Evolutionary conservation across 2,329 filamentous ascomycete genomes (phyloP).

Genomic region (Raffaelea ambrosiae): DNA sequence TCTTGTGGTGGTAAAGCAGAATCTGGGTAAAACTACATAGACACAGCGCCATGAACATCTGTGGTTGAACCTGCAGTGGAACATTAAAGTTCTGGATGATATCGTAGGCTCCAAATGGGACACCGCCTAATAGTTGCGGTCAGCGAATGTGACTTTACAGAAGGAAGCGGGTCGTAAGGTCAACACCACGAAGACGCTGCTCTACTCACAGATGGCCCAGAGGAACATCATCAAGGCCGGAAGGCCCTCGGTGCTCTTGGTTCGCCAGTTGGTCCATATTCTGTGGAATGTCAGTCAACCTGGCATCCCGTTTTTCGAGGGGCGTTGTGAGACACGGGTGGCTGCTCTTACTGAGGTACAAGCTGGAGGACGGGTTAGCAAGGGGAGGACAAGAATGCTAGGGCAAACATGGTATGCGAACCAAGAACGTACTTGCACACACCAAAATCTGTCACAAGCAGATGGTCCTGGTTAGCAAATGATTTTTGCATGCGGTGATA

Average conservation of each 20-base stretch:
- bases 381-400: slow-evolving; percentile 13
- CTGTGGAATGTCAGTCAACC: not conserved
- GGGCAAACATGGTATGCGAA: slow-evolving; percentile 5
- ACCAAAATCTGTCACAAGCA: slow-evolving; percentile 24
- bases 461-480: not conserved
- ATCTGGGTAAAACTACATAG: slow-evolving; percentile 30
- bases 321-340: too few species aligned
- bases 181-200: not conserved
- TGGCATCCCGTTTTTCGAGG: not conserved
- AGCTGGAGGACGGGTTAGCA: not conserved
- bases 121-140: slow-evolving; percentile 21
- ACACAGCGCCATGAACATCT: slow-evolving; percentile 29
- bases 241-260: slow-evolving; percentile 52
- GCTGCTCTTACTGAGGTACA: not conserved
- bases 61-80: slow-evolving; percentile 34
- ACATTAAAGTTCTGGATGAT: slow-evolving; percentile 33
- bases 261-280: slow-evolving; percentile 55
- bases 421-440: slow-evolving; percentile 24
- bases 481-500: not conserved
- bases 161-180: not conserved
- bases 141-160: too few species aligned
- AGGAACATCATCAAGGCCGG: slow-evolving; percentile 54
- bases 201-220: slow-evolving; percentile 45
- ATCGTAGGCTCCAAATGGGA: slow-evolving; percentile 31
- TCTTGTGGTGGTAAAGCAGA: slow-evolving; percentile 27